Conservation (phyloP, 257 asterid species). For the Solanum clarkiae region DNA sequence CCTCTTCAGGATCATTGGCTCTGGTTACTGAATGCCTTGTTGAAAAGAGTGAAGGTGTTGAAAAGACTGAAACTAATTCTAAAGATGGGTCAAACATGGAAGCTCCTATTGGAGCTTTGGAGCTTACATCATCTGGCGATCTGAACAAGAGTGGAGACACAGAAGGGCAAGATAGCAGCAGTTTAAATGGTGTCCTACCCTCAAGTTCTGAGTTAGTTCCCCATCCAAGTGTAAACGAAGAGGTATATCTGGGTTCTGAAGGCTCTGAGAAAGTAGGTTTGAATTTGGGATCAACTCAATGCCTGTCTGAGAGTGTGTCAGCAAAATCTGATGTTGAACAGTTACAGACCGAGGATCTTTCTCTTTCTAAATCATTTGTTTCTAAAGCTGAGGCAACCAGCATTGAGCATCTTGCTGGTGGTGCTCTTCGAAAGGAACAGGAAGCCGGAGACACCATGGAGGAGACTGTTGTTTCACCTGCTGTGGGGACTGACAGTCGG, state of each 20-base stretch:
- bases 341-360: background rate
- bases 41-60: background rate
- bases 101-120: background rate
- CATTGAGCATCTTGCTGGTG: background rate
- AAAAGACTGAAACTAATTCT: background rate
- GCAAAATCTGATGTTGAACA: background rate
- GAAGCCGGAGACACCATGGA: background rate
- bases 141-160: background rate
- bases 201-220: constrained; percentile 8
- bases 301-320: background rate
- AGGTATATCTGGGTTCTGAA: background rate
- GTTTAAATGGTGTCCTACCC: constrained; percentile 2
- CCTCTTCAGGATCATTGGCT: constrained; percentile 8
- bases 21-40: background rate
- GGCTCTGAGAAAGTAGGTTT: background rate
- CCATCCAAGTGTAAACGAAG: constrained; percentile 1
- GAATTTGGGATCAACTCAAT: background rate
- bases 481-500: background rate
- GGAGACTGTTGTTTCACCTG: background rate
- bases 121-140: background rate
- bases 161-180: background rate
- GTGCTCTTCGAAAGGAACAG: background rate
- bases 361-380: background rate
- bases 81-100: background rate
- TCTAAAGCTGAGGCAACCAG: background rate